These are phyloP conservation scores for Pichia rugopelliculosa DNA, from an alignment of 805 yeast species.

Conservation along the genomic window DNA sequence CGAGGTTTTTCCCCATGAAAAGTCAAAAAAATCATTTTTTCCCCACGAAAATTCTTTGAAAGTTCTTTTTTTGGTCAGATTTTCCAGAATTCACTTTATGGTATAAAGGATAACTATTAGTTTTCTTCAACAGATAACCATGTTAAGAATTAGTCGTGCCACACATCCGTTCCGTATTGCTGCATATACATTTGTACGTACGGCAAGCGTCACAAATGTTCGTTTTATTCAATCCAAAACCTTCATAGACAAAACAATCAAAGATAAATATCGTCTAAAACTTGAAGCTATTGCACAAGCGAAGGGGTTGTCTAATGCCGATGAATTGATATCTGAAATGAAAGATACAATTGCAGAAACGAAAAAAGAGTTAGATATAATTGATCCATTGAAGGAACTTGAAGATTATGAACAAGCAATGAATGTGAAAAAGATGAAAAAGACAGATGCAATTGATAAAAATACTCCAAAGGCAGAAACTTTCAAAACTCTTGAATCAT, in stretches of 20 bases:
- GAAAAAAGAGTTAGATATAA: slow-evolving; percentile 47
- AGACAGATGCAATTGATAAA: slow-evolving; percentile 33
- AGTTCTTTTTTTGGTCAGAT: too few relatives aligned
- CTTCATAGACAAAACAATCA: slow-evolving; percentile 25
- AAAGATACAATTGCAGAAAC: slow-evolving; percentile 52
- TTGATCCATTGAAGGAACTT: slow-evolving; percentile 67
- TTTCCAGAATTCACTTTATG: too few relatives aligned
- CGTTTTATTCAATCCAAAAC: slow-evolving; percentile 25
- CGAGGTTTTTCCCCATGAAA: not conserved
- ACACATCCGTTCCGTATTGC: not conserved
- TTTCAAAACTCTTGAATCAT: slow-evolving; percentile 66
- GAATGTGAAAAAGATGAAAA: slow-evolving; percentile 12
- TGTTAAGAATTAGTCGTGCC: not conserved
- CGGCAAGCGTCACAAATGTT: slow-evolving; percentile 23
- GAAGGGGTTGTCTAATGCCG: slow-evolving; percentile 40
- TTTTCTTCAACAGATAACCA: not conserved
- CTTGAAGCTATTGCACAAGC: slow-evolving; percentile 33
- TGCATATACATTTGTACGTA: not conserved
- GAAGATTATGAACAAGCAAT: slow-evolving; percentile 36
- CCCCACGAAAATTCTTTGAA: not conserved
- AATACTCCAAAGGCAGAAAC: slow-evolving; percentile 33
- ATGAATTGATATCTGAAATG: slow-evolving; percentile 54
- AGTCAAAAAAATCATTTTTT: too few relatives aligned
- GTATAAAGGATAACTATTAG: too few relatives aligned
- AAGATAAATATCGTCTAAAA: slow-evolving; percentile 34